These are phyloP conservation scores for Pezicula neosporulosa DNA, from an alignment of 2,329 filamentous ascomycete genomes.

Conservation along the genomic window DNA sequence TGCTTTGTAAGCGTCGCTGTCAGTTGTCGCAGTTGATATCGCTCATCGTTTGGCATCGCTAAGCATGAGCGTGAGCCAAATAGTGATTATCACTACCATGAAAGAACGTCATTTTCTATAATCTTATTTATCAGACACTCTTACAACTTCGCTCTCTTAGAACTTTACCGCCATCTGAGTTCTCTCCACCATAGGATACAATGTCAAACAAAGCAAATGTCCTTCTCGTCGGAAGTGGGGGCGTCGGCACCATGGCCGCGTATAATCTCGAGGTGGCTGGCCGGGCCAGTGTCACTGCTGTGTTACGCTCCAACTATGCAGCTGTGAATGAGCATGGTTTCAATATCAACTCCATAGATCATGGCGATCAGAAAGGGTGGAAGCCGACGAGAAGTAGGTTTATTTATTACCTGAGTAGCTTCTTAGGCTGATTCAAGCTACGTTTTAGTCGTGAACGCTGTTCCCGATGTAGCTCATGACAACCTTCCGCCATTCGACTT, in stretches of 20 bases:
- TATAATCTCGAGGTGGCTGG: slow-evolving; percentile 21
- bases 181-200: no score
- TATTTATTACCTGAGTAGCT: not conserved
- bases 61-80: no score
- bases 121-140: no score
- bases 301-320: slow-evolving; percentile 21
- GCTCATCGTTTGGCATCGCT: no score
- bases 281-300: slow-evolving; percentile 16
- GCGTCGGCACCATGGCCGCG: slow-evolving; percentile 23
- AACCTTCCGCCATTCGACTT: slow-evolving; percentile 15
- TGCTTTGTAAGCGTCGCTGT: no score
- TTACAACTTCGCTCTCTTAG: no score
- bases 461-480: slow-evolving; percentile 40
- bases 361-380: slow-evolving; percentile 18
- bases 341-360: slow-evolving; percentile 20
- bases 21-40: no score
- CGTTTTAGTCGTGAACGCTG: slow-evolving; percentile 38
- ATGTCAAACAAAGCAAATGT: slow-evolving; percentile 11
- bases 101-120: no score
- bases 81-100: no score
- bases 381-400: slow-evolving; percentile 16
- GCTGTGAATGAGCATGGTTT: slow-evolving; percentile 19
- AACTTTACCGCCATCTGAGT: no score
- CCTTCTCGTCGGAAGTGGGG: slow-evolving; percentile 20
- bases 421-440: not conserved